Evolutionary conservation across 768 basidiomycete genomes (phyloP), one percentile per base, ranked within the genome.

Genomic region (Tubosaeta sp.): DNA sequence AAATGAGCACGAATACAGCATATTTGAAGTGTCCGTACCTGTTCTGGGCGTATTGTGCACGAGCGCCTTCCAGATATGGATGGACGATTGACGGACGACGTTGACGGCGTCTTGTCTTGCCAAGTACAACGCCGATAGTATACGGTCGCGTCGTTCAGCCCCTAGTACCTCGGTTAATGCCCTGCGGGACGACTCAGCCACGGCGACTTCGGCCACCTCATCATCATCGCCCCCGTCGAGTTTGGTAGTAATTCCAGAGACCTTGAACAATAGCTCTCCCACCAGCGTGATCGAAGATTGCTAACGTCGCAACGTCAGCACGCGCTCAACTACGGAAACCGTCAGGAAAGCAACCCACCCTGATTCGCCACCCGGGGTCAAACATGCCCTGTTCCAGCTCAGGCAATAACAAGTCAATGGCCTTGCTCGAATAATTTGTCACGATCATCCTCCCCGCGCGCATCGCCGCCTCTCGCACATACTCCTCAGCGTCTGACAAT

Each of bases 381-480:
- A 98, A 93, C 86, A 99, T 94, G 0, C 94, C 93, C 31, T 77
- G 81, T 67, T 98, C 94, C 34, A 98, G 81, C 68, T 97, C 94
- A 1, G 95, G 96, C 8, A 99, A 73, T 18, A 99, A 76, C 21
- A 99, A 75, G 56, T 98, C 95, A 50, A 98, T 91, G 6, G 95
- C 95, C 64, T 84, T 90, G 62, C 60, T 82, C 11, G 94, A 88
- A 73, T 98, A 97, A 67, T 94, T 96, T 52, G 84, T 86, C 57
- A 99, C 90, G 57, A 98, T 87, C 93, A 98, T 98, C 56, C 96
- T 79, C 51, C 95, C 94, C n/a, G 95, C 94, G 31, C 91, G 83
- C 94, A 98, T 97, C 5, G 95, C 94, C 11, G 95, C 94, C 56
- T 98, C 94, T 22, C 95, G 80, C 10, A 98, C 96, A 62, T 88